Evolutionary conservation across 179 eudicot species (phyloP).

Genomic region (Spergularia azorica): DNA sequence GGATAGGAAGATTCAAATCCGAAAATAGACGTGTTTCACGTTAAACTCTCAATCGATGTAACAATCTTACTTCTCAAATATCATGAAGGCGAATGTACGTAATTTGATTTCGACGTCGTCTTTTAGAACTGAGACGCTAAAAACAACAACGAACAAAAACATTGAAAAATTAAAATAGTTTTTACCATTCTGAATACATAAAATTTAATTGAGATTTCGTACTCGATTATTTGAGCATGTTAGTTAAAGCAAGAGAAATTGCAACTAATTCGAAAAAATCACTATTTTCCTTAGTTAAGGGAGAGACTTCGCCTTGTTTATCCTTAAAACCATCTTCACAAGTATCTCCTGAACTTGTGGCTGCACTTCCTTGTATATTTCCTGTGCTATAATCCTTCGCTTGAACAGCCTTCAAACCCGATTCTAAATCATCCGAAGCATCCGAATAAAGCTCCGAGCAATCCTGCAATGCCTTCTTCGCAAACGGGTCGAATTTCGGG

Average conservation of each 20-base stretch:
- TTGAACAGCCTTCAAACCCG: slow-evolving; percentile 38
- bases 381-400: slow-evolving; percentile 33
- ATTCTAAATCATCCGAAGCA: slow-evolving; percentile 29
- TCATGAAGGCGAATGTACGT: too few species aligned
- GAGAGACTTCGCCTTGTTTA: slow-evolving; percentile 40
- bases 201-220: neutral
- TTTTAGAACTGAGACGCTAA: too few species aligned
- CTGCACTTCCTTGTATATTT: slow-evolving; percentile 35
- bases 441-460: slow-evolving; percentile 44
- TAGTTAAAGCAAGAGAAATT: slow-evolving; percentile 33
- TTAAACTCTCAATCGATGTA: too few species aligned
- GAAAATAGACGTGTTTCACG: too few species aligned
- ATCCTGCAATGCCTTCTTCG: slow-evolving; percentile 31
- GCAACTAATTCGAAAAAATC: slow-evolving; percentile 40
- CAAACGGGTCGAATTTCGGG: slow-evolving; percentile 33
- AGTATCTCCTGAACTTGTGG: slow-evolving; percentile 29
- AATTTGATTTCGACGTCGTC: too few species aligned
- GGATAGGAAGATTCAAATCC: too few species aligned
- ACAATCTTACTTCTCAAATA: too few species aligned
- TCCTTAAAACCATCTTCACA: slow-evolving; percentile 57
- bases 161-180: too few species aligned
- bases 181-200: too few species aligned
- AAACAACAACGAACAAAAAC: too few species aligned
- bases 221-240: slow-evolving; percentile 3
- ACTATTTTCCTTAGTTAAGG: slow-evolving; percentile 46